Base-by-base conservation (phyloP, 306 rosid species). In the Rosa rugosa region DNA sequence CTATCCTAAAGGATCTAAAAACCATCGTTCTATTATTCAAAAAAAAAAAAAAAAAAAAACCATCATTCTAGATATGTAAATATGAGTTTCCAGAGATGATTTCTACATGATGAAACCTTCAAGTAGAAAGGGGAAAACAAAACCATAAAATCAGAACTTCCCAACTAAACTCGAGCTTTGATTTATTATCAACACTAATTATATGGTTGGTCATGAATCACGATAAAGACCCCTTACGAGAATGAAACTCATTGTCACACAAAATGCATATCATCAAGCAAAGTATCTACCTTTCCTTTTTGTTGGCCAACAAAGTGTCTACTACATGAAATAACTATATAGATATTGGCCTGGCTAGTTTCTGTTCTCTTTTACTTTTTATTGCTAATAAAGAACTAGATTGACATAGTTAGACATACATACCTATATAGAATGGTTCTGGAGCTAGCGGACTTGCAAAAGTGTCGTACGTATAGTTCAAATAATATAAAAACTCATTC, bases 301-400 rank as follows among this genome's bases (percentile, higher is more conserved):
- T 8, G 6, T 20, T 53, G 65, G 76, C 65, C 65, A 72, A 72
- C 49, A 11, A 50, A 51, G 76, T 64, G 45, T 23, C 38, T 63
- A 34, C 23, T 11, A 22, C 5, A 12, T 63, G 68, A 63, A 11
- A 63, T 18, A 64, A 64, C 44, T 63, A 6, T 3, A 1, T 11
- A 4, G 44, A 9, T 11, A 13, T 4, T 11, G 20, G 9, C 34
- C 44, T 27, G 12, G 36, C 18, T 27, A 62, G 27, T 56, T 60
- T 10, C 14, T 57, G 2, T 57, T 57, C 27, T 54, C 25, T 54
- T 20, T 18, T 20, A 54, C 25, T 54, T 18, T 20, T 20, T 22
- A 13, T 57, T 57, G 63, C 63, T 7, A 54, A 54, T 54, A 13
- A 23, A 5, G 40, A 23, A 60, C 6, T 31, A 31, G 36, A 31